phyloP scores from a whole-genome alignment of 2,329 filamentous ascomycete species.

The Aureobasidium sp. region DNA sequence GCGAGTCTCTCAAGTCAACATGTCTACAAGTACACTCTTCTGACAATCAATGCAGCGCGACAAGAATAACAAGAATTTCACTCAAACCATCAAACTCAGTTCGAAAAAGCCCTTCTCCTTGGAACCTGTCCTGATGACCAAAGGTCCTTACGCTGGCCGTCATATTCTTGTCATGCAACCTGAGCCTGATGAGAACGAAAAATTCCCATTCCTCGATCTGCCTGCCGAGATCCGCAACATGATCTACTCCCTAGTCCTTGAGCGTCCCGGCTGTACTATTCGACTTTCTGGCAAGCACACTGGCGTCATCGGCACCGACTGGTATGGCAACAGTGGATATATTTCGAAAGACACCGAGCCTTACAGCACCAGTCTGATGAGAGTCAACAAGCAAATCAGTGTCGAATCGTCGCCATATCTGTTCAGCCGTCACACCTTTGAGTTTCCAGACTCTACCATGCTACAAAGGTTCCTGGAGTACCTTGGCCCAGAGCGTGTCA shows the following conservation, averaged over 20 bases:
- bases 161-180: conserved; percentile 15
- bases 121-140: conserved; percentile 7
- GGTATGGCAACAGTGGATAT: background rate
- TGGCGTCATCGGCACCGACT: background rate
- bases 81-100: background rate
- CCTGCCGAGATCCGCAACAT: conserved; percentile 17
- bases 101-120: conserved; percentile 5
- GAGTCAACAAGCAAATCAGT: background rate
- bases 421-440: background rate
- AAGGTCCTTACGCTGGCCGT: conserved; percentile 13
- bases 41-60: background rate
- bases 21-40: background rate
- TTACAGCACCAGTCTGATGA: background rate
- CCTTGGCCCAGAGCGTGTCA: background rate
- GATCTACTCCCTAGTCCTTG: conserved; percentile 14
- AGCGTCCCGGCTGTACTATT: background rate
- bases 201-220: conserved; percentile 13
- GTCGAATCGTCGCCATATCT: background rate
- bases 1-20: background rate
- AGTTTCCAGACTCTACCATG: background rate
- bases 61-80: background rate
- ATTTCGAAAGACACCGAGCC: background rate
- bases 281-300: background rate
- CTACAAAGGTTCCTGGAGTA: background rate
- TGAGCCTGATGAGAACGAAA: background rate